phyloP scores from a whole-genome alignment of 306 rosid species.

The Cucumis cinereus region DNA sequence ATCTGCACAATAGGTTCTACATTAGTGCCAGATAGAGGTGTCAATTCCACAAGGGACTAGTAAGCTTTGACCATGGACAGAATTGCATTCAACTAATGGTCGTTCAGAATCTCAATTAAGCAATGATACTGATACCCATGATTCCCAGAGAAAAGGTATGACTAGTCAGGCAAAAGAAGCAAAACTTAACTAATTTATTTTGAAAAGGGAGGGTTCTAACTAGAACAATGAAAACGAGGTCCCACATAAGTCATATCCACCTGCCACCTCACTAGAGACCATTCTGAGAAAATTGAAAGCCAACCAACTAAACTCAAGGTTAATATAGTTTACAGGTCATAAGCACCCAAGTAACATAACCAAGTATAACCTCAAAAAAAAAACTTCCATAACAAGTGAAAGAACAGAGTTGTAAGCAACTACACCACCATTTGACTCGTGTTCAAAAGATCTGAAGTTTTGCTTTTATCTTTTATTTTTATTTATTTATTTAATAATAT shows the following conservation, averaged over 20 bases:
- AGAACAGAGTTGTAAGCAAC: not conserved
- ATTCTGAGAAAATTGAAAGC: not conserved
- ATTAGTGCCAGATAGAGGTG: constrained; percentile 17
- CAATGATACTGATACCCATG: not conserved
- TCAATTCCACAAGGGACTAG: not conserved
- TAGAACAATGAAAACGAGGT: not conserved
- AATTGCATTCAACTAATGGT: not conserved
- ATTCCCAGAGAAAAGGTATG: not conserved
- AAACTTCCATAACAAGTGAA: not conserved
- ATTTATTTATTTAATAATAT: no score
- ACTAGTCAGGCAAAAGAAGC: not conserved
- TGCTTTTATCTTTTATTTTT: no score
- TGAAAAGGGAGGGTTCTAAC: not conserved
- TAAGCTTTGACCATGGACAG: not conserved
- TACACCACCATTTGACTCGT: not conserved
- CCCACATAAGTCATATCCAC: not conserved
- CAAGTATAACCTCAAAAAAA: not conserved
- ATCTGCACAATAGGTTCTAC: constrained; percentile 34
- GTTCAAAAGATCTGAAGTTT: not conserved
- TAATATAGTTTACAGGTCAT: not conserved
- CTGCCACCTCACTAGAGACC: not conserved
- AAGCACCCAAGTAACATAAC: not conserved
- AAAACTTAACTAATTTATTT: not conserved
- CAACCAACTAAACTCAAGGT: not conserved
- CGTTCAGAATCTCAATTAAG: not conserved